Base-by-base conservation (phyloP, 805 yeast species). In the Cephaloascus albidus region DNA sequence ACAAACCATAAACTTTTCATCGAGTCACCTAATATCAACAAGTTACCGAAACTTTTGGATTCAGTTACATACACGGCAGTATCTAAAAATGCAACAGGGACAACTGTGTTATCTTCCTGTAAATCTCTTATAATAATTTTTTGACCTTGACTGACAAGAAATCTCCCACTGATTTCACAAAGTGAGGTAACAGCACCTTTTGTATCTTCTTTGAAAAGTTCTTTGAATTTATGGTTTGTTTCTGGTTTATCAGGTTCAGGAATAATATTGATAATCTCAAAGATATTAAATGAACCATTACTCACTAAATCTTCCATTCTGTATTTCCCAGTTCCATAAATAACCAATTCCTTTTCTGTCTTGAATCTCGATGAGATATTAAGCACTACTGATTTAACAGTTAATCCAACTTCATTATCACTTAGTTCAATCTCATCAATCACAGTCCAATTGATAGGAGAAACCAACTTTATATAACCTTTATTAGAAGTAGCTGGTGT, bases 51-150 rank as follows among this genome's bases (percentile, higher is more conserved):
- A 46, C 88, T 71, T 58, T 89, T 89, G 14, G 86, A 72, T 46
- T 85, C 95, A 4, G 83, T 69, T 2, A 86, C 77, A 55, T 76
- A 86, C 0, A 88, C 76, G 1, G 88, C 76, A n/a, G 88, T 74
- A 55, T 93, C 97, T 40, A 81, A 68, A 51, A 93, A 93, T 1
- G 97, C 97, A 3, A 93, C 96, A 0, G 97, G 96, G 23, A 84
- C 87, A 3, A 87, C 86, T 33, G 79, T 73, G 40, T 85, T 84
- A 55, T 85, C 93, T 50, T 85, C 94, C 51, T 85, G 89, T 36
- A 88, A 68, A 54, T 85, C 90, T 51, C 97, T 70, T 2, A 89
- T 80, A 47, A 90, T 65, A 23, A 76, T 57, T 49, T 83, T 84
- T 57, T 85, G 95, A 3, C 96, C 96, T 57, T 90, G 97, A 3